Percentiles rank a stretch among this genome's conserved stretches.
Conservation (phyloP, 768 basidiomycete species). For the Rhodocollybia butyracea region DNA sequence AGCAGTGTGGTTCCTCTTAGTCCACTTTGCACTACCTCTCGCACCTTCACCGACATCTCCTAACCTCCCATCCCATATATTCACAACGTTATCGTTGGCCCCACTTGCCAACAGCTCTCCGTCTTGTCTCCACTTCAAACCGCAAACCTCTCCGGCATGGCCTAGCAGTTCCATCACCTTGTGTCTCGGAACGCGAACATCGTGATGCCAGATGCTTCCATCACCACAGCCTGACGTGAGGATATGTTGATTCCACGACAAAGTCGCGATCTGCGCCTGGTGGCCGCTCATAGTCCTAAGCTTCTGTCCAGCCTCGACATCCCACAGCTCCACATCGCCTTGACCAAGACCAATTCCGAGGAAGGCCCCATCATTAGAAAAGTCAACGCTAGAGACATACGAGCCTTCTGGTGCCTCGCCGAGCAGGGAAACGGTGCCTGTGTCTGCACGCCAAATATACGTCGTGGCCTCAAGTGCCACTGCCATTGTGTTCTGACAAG, state of each 20-base stretch:
- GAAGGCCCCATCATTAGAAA: slow-evolving; percentile 77
- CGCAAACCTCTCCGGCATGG: slow-evolving; percentile 92
- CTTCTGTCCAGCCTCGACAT: slow-evolving; percentile 73
- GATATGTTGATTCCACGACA: slow-evolving; percentile 87
- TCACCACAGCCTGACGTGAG: slow-evolving; percentile 88
- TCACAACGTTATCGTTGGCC: slow-evolving; percentile 97
- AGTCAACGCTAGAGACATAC: slow-evolving; percentile 75
- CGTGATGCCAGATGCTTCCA: slow-evolving; percentile 95
- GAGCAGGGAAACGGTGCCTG: slow-evolving; percentile 76
- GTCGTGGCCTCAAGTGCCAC: slow-evolving; percentile 86
- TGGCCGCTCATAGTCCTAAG: slow-evolving; percentile 92
- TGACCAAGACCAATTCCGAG: slow-evolving; percentile 77
- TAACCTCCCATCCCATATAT: slow-evolving; percentile 91
- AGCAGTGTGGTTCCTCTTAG: slow-evolving; percentile 87
- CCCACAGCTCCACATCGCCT: slow-evolving; percentile 95
- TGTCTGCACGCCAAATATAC: slow-evolving; percentile 94
- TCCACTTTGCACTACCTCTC: slow-evolving; percentile 76
- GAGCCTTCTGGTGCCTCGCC: slow-evolving; percentile 73
- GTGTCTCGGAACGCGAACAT: slow-evolving; percentile 84
- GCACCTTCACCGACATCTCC: slow-evolving; percentile 51
- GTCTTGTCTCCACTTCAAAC: slow-evolving; percentile 84
- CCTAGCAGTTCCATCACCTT: slow-evolving; percentile 89
- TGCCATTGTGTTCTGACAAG: slow-evolving; percentile 78
- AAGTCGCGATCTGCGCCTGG: slow-evolving; percentile 73
- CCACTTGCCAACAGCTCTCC: slow-evolving; percentile 92